A percentile compares a stretch with the other conserved stretches of the same genome.
phyloP scores from a whole-genome alignment of 495 filamentous ascomycete genomes.

The Arthonia radiata region DNA sequence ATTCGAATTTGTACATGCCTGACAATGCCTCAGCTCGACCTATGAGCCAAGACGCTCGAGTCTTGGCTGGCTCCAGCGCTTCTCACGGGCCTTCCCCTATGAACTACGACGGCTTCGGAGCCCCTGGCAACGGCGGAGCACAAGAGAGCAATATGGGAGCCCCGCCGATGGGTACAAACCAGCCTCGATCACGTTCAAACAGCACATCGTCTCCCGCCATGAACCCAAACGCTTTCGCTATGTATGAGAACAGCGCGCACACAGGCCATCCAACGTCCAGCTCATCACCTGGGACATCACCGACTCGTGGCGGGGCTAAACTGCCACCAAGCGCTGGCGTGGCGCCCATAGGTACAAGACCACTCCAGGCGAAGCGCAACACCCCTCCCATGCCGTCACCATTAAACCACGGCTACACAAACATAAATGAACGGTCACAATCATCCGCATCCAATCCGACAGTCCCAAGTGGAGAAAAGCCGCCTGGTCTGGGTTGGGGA shows the following conservation, averaged over 20 bases:
- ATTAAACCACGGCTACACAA: slow-evolving; percentile 51
- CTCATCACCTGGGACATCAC: slow-evolving; percentile 72
- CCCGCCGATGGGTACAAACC: slow-evolving; percentile 23
- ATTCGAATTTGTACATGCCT: slow-evolving; percentile 37
- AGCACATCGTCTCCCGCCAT: slow-evolving; percentile 66
- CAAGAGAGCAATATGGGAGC: slow-evolving; percentile 13
- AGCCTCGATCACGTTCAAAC: slow-evolving; percentile 53
- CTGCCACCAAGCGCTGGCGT: slow-evolving; percentile 39
- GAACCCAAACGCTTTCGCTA: slow-evolving; percentile 35
- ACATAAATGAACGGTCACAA: slow-evolving; percentile 29
- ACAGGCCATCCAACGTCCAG: slow-evolving; percentile 69
- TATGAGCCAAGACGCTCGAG: slow-evolving; percentile 29
- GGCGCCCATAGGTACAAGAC: slow-evolving; percentile 84
- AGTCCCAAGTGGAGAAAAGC: slow-evolving; percentile 11
- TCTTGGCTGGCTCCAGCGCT: slow-evolving; percentile 13
- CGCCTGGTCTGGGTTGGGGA: slow-evolving; percentile 10
- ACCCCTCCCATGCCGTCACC: slow-evolving; percentile 81
- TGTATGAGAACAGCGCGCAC: slow-evolving; percentile 51
- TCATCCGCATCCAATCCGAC: slow-evolving; percentile 37
- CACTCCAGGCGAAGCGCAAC: slow-evolving; percentile 47
- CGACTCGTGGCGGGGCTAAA: slow-evolving; percentile 30
- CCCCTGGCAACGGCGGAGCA: slow-evolving; percentile 16
- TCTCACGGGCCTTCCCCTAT: slow-evolving; percentile 36
- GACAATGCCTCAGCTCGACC: slow-evolving; percentile 34
- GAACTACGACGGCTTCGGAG: slow-evolving; percentile 35